Base-by-base conservation (phyloP, 371 early-diverging fungal species). In the Apophysomyces elegans region DNA sequence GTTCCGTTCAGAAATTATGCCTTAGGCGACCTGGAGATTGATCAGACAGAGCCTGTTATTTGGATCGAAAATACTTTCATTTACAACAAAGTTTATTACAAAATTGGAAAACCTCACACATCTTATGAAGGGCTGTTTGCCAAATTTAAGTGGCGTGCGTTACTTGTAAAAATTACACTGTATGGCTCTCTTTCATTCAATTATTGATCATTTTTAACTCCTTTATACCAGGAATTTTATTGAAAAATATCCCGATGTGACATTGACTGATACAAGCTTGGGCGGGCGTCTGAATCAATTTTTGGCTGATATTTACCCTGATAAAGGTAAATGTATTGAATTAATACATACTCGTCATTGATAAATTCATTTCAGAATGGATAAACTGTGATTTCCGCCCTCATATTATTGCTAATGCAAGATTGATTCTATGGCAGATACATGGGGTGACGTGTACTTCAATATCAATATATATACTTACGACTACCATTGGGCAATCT, bases 61-160 rank as follows among this genome's bases (percentile, higher is more conserved):
- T 58, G 58, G 58, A 58, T 58, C 37, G 39, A 58, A 58, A 58
- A 18, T 13, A 58, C 58, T 7, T 58, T 58, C 37, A 18, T 58
- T 13, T 37, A 35, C 9, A 18, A 38, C 38, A 39, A 58, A 13
- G 37, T 58, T 0, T 58, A 58, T 13, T 58, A 58, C 37, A 36
- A 39, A 36, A 35, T 58, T 7, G 37, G 18, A 36, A 35, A 58
- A 16, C 58, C 58, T 9, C 37, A 58, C 18, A 1, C 58, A 36
- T 36, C 37, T 12, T 58, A 58, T 37, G n/a, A 35, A 36, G 12
- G 37, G 4, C 7, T 37, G 32, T 58, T 36, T 13, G 4, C n/a
- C 8, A 35, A 35, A 14, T 58, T 58, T 6, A 58, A 58, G 18
- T 39, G 58, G 37, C 18, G 58, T 14, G 39, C 18, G 2, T 36